phyloP scores from a whole-genome alignment of 2,329 filamentous ascomycete species.

The Gyromitra esculenta region DNA sequence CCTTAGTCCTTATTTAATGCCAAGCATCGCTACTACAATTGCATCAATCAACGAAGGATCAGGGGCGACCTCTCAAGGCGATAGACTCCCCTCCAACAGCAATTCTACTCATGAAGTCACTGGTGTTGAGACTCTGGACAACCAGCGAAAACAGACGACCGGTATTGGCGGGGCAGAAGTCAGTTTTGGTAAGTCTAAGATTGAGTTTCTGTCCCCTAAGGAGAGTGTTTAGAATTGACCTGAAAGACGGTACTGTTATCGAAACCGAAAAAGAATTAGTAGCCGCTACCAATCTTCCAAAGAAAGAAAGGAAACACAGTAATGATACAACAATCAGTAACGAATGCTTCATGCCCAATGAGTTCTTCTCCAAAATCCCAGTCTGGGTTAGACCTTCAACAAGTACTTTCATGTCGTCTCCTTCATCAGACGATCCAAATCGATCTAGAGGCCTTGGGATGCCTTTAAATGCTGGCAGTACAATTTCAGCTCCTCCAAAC shows the following conservation, averaged over 20 bases:
- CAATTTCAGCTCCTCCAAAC: constrained; percentile 15
- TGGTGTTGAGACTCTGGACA: neutral
- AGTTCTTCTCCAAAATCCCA: constrained; percentile 50
- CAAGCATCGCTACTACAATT: constrained; percentile 42
- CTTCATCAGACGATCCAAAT: constrained; percentile 29
- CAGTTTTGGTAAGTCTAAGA: constrained; percentile 27
- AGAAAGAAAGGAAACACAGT: neutral
- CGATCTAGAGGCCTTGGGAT: constrained; percentile 13
- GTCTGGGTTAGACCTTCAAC: constrained; percentile 50
- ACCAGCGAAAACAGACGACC: constrained; percentile 2
- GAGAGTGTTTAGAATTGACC: neutral
- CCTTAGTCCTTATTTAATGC: constrained; percentile 32
- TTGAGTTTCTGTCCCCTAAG: neutral
- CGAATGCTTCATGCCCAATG: constrained; percentile 31
- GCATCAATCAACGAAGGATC: constrained; percentile 9
- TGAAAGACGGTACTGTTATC: constrained; percentile 26
- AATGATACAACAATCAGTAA: constrained; percentile 5
- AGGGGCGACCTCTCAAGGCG: neutral
- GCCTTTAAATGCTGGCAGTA: constrained; percentile 2
- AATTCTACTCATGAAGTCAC: neutral
- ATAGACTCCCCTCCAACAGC: neutral
- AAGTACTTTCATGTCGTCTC: constrained; percentile 52
- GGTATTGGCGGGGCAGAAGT: neutral
- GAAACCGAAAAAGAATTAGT: neutral
- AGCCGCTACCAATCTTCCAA: neutral